Evolutionary conservation across 2,329 filamentous ascomycete species (phyloP).

Genomic region (Ophiognomonia clavigignenti-juglandacearum): DNA sequence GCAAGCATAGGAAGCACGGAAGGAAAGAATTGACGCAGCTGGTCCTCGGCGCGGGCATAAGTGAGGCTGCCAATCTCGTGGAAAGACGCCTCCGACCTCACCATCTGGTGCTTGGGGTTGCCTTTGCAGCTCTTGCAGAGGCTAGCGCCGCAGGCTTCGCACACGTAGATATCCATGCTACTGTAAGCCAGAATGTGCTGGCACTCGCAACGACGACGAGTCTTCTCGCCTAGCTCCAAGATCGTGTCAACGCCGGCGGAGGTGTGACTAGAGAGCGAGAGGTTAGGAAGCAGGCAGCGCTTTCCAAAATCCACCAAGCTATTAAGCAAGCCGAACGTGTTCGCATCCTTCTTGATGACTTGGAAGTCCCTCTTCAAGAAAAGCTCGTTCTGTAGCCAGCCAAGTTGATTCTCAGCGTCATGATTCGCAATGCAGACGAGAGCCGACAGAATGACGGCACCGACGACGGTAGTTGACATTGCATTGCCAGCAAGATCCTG

Average conservation of each 20-base stretch:
- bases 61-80: conserved; percentile 4
- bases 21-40: conserved; percentile 9
- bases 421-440: conserved; percentile 27
- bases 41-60: conserved; percentile 4
- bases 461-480: conserved; percentile 71
- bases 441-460: conserved; percentile 54
- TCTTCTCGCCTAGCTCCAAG: conserved; percentile 13
- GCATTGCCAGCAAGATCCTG: conserved; percentile 74
- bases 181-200: conserved; percentile 22
- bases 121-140: conserved; percentile 34
- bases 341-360: background rate
- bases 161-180: conserved; percentile 19
- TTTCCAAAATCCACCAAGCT: background rate
- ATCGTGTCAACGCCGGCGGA: conserved; percentile 3
- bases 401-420: background rate
- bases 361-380: background rate
- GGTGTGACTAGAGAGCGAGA: conserved; percentile 11
- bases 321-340: background rate
- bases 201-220: conserved; percentile 31
- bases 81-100: background rate
- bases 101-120: conserved; percentile 32
- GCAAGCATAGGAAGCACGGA: conserved; percentile 8
- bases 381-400: background rate
- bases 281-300: background rate
- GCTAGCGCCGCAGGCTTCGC: conserved; percentile 29